Percentiles rank a stretch among this genome's conserved stretches.
Evolutionary conservation across 208 protist genomes (phyloP).

Genomic region (Entamoeba invadens): DNA sequence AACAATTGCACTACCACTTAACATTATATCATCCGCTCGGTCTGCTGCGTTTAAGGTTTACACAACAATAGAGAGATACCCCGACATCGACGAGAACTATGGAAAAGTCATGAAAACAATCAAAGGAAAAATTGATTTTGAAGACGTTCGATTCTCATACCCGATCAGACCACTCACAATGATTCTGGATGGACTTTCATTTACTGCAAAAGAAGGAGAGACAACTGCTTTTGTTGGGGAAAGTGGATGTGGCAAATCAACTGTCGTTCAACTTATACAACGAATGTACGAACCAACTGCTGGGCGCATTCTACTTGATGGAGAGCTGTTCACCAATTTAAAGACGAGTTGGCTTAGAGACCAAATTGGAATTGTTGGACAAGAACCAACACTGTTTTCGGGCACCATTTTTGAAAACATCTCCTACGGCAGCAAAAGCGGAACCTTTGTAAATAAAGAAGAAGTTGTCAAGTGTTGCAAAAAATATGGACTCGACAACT

Average conservation of each 20-base stretch:
- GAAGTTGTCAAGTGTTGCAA: slow-evolving; percentile 45
- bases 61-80: not conserved
- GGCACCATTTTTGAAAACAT: slow-evolving; percentile 79
- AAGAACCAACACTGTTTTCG: slow-evolving; percentile 82
- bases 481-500: not conserved
- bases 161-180: not conserved
- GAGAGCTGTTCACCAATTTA: slow-evolving; percentile 56
- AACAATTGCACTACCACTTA: not conserved
- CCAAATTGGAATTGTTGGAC: slow-evolving; percentile 54
- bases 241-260: slow-evolving; percentile 72
- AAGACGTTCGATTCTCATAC: not conserved
- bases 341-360: slow-evolving; percentile 31
- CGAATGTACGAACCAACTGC: slow-evolving; percentile 69
- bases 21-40: not conserved
- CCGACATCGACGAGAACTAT: not conserved
- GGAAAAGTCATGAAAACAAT: not conserved
- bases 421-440: not conserved
- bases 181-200: not conserved
- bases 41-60: not conserved
- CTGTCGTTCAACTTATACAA: slow-evolving; percentile 64
- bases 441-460: not conserved
- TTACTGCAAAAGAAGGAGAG: slow-evolving; percentile 34
- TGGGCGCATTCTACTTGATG: slow-evolving; percentile 68
- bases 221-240: slow-evolving; percentile 69
- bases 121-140: not conserved